Evolutionary conservation across 345 rosid genomes (phyloP), one percentile per base, ranked within the genome.

Genomic region (Draba incana): DNA sequence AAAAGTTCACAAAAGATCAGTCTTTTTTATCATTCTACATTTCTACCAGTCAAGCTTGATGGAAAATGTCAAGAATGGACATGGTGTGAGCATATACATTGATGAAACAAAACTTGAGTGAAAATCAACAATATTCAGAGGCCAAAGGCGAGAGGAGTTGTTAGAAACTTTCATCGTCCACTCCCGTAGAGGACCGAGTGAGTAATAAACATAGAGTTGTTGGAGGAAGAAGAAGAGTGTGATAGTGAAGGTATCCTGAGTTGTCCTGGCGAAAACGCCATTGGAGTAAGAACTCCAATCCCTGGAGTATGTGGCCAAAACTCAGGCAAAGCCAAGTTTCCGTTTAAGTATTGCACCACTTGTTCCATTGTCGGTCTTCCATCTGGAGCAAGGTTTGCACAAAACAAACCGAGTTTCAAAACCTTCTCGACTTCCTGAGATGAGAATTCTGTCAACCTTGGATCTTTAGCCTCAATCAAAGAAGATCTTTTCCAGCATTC

Each of bases 321-420:
- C 11, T 77, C 78, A 0, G 81, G 80, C 37, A 82, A 65, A 23
- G 31, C 48, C 3, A 57, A 38, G 35, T 60, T 74, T n/a, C 80
- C 78, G 5, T 74, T 77, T 10, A 81, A 62, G 72, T 70, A 71
- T 10, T 68, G 79, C 66, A 72, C 69, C 53, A 80, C 82, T 55
- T 79, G 82, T 47, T 66, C 75, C 78, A 81, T 83, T 20, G 56
- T 35, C 3, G 90, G 88, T 71, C 85, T 79, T 6, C 15, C 49
- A 11, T 57, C 75, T 10, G 83, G 75, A 12, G n/a, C 60, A n/a
- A 66, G 52, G 49, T 79, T 71, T 13, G 82, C 62, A 77, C 84
- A 84, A 2, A 82, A 62, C 69, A 82, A 57, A 3, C 88, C 84
- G 7, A 84, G 63, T 51, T 78, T 84, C 74, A 84, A 10, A 62